Percentiles rank a stretch among this genome's conserved stretches.
Conservation (phyloP, 73 alveolate genomes). For the Paramecium biaurelia region DNA sequence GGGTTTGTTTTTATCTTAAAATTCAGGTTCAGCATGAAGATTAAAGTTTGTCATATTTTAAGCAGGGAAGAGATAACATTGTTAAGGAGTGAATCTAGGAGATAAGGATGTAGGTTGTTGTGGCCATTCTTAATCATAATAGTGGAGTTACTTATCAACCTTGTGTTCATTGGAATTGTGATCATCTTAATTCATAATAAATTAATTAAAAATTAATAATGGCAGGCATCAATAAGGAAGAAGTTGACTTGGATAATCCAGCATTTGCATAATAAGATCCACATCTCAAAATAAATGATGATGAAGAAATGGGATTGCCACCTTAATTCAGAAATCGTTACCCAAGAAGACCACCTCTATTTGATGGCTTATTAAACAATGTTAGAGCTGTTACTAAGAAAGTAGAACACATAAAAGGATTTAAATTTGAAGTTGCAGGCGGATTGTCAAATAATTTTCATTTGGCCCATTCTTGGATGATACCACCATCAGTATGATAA, state of each 20-base stretch:
- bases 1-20: neutral
- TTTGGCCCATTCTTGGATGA: conserved; percentile 60
- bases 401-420: conserved; percentile 65
- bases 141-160: neutral
- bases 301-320: conserved; percentile 48
- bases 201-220: conserved; percentile 35
- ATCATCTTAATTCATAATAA: conserved; percentile 24
- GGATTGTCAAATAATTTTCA: conserved; percentile 54
- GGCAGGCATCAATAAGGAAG: conserved; percentile 51
- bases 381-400: conserved; percentile 61
- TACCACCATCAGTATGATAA: conserved; percentile 32
- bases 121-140: conserved; percentile 35
- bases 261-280: conserved; percentile 60
- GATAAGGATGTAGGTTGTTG: neutral
- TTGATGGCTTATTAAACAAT: conserved; percentile 53
- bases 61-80: neutral
- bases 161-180: conserved; percentile 29
- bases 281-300: conserved; percentile 53
- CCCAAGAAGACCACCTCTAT: conserved; percentile 64
- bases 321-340: neutral
- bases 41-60: neutral
- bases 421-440: conserved; percentile 58
- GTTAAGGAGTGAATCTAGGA: conserved; percentile 25
- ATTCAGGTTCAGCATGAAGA: neutral
- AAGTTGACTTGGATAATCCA: conserved; percentile 64